phyloP scores from a whole-genome alignment of 2,329 filamentous ascomycete species.

The Biscogniauxia sp. region DNA sequence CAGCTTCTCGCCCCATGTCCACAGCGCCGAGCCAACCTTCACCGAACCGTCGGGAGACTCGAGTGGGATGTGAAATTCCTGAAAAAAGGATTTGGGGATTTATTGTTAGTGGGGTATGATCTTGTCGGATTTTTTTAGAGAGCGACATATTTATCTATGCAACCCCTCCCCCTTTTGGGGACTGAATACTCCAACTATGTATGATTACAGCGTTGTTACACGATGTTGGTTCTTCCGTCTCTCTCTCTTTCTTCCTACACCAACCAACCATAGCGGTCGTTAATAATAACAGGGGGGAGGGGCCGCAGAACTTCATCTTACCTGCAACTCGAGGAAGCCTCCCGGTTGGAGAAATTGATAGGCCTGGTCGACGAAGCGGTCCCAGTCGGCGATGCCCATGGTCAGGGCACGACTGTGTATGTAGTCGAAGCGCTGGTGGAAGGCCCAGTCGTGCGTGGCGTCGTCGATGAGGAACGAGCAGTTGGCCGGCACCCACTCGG shows the following conservation, averaged over 20 bases:
- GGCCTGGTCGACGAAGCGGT: constrained; percentile 17
- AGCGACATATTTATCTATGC: too few relatives aligned
- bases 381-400: constrained; percentile 23
- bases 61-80: constrained; percentile 19
- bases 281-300: background rate
- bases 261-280: too few relatives aligned
- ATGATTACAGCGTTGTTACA: too few relatives aligned
- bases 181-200: too few relatives aligned
- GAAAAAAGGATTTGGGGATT: background rate
- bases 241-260: too few relatives aligned
- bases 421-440: constrained; percentile 32
- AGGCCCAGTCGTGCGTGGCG: constrained; percentile 39
- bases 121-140: too few relatives aligned
- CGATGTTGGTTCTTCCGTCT: too few relatives aligned
- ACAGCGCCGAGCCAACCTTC: constrained; percentile 9
- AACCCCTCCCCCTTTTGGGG: too few relatives aligned
- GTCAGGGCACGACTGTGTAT: constrained; percentile 21
- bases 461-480: constrained; percentile 43
- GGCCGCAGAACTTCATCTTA: constrained; percentile 1
- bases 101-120: too few relatives aligned
- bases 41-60: constrained; percentile 15
- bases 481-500: constrained; percentile 19
- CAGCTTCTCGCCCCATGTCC: constrained; percentile 17
- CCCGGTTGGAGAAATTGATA: constrained; percentile 22
- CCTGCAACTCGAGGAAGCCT: constrained; percentile 26